Conservation (phyloP, 192 early-diverging fungal species). For the Backusella sp. region DNA sequence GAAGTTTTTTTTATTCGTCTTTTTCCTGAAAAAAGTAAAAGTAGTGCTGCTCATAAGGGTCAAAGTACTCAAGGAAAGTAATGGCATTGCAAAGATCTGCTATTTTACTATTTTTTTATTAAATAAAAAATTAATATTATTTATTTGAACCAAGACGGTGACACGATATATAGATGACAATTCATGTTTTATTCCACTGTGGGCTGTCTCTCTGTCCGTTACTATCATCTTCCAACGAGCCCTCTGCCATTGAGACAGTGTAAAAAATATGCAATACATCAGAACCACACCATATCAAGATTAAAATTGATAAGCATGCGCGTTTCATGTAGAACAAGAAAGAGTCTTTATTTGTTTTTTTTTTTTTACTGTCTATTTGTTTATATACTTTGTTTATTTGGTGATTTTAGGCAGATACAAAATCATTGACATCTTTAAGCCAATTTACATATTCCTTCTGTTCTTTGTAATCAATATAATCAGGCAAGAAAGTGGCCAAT, state of each 20-base stretch:
- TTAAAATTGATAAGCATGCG: neutral
- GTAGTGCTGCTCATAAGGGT: neutral
- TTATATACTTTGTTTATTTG: neutral
- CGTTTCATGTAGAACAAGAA: neutral
- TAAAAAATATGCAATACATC: neutral
- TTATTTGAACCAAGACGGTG: neutral
- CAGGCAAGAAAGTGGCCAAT: slow-evolving; percentile 81
- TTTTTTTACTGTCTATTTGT: neutral
- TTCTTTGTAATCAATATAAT: slow-evolving; percentile 94
- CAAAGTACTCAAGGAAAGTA: neutral
- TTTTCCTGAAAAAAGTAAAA: neutral
- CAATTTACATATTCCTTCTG: slow-evolving; percentile 90
- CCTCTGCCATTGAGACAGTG: no score
- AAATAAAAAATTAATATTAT: neutral
- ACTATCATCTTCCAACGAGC: neutral
- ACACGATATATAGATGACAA: neutral
- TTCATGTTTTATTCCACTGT: neutral
- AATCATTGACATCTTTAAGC: slow-evolving; percentile 78
- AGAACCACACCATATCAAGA: neutral
- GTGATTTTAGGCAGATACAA: slow-evolving; percentile 58
- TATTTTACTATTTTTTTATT: neutral
- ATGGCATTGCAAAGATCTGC: neutral
- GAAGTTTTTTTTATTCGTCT: neutral
- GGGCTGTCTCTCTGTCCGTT: neutral
- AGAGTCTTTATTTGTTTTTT: neutral